Percentiles rank a stretch among this genome's conserved stretches.
These are phyloP conservation scores for Hericium rajendrae DNA, from an alignment of 768 basidiomycete species.

Conservation along the genomic window DNA sequence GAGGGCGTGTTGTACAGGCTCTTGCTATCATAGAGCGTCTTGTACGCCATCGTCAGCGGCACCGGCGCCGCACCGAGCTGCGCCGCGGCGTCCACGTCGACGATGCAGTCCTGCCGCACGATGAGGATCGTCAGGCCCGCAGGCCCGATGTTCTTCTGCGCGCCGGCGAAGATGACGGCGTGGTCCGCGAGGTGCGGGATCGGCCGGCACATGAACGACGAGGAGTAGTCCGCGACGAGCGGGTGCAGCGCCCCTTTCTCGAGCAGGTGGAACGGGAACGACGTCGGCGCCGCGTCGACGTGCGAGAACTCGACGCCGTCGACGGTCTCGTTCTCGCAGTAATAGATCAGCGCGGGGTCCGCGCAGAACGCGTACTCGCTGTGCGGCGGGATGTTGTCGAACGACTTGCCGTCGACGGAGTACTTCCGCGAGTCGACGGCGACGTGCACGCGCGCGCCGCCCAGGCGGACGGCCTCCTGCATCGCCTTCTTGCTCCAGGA, in stretches of 20 bases:
- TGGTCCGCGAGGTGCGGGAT: conserved; percentile 84
- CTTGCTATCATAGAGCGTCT: conserved; percentile 61
- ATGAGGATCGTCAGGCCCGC: conserved; percentile 90
- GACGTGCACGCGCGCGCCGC: conserved; percentile 48
- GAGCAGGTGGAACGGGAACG: conserved; percentile 51
- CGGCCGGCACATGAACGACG: conserved; percentile 92
- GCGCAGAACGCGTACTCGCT: conserved; percentile 64
- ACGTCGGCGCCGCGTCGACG: conserved; percentile 39
- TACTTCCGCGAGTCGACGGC: conserved; percentile 59
- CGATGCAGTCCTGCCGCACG: conserved; percentile 89
- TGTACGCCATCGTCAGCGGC: conserved; percentile 77
- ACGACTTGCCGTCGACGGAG: conserved; percentile 58
- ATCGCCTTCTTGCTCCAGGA: conserved; percentile 85
- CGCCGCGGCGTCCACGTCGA: conserved; percentile 76
- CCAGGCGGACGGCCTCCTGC: conserved; percentile 72
- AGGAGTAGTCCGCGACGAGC: conserved; percentile 91
- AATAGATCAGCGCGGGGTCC: conserved; percentile 88
- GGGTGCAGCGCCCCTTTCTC: conserved; percentile 50
- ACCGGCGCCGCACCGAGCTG: conserved; percentile 64
- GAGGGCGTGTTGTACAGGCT: conserved; percentile 92
- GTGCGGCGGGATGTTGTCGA: conserved; percentile 72
- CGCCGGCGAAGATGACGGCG: conserved; percentile 92
- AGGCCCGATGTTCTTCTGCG: conserved; percentile 96
- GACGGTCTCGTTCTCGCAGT: conserved; percentile 99
- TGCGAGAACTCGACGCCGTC: conserved; percentile 84